phyloP scores from a whole-genome alignment of 139 green algal species.

The Chlorella vulgaris region DNA sequence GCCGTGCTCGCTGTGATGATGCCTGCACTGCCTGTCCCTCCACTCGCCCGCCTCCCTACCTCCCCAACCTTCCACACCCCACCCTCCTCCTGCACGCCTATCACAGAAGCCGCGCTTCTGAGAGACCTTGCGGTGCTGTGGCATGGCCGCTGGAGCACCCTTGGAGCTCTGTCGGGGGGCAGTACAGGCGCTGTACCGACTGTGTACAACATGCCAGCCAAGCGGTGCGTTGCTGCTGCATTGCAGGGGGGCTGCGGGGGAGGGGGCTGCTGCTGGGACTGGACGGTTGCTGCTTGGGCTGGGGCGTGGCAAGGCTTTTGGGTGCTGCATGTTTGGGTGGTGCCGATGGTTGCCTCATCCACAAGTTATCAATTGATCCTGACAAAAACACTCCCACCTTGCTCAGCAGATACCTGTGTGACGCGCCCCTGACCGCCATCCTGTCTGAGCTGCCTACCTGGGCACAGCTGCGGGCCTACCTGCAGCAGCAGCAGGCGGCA shows the following conservation, averaged over 20 bases:
- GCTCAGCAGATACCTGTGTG: not conserved
- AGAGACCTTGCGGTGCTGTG: not conserved
- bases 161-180: not conserved
- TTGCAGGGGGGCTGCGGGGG: too few relatives aligned
- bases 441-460: constrained; percentile 18
- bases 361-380: too few relatives aligned
- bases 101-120: not conserved
- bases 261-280: too few relatives aligned
- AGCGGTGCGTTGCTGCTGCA: not conserved
- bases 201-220: not conserved
- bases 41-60: not conserved
- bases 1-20: too few relatives aligned
- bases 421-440: not conserved
- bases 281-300: too few relatives aligned
- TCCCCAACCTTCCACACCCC: too few relatives aligned
- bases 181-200: too few relatives aligned
- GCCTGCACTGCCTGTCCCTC: not conserved
- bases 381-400: not conserved
- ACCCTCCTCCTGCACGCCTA: too few relatives aligned
- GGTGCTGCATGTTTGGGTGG: not conserved
- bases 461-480: not conserved
- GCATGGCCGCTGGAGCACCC: not conserved
- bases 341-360: too few relatives aligned
- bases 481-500: constrained; percentile 4
- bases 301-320: too few relatives aligned